These are phyloP conservation scores for Picochlorum sp. DNA, from an alignment of 139 green algal genomes.

Conservation along the genomic window DNA sequence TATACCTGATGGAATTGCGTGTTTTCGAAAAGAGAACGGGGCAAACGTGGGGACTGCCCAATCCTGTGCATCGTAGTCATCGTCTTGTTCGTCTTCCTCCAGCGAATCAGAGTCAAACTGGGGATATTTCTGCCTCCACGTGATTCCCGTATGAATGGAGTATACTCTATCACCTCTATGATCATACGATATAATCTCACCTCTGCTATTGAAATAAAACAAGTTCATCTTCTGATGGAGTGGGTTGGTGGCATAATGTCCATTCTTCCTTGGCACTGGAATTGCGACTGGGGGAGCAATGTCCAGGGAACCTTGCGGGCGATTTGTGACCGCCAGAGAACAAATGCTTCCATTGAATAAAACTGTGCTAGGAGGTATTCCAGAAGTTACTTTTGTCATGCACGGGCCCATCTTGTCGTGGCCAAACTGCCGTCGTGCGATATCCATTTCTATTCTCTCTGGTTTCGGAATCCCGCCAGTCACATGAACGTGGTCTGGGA, in stretches of 20 bases:
- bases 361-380: slow-evolving; percentile 55
- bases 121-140: neutral
- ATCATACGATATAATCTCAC: slow-evolving; percentile 64
- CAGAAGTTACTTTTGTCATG: slow-evolving; percentile 42
- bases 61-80: slow-evolving; percentile 1
- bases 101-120: neutral
- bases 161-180: slow-evolving; percentile 42
- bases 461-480: slow-evolving; percentile 21
- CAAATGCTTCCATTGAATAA: slow-evolving; percentile 84
- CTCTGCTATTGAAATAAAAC: slow-evolving; percentile 68
- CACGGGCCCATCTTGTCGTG: slow-evolving; percentile 1
- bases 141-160: slow-evolving; percentile 33
- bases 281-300: slow-evolving; percentile 67
- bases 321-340: slow-evolving; percentile 7
- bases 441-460: neutral
- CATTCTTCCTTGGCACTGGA: slow-evolving; percentile 46
- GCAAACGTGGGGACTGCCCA: slow-evolving; percentile 51
- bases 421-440: neutral
- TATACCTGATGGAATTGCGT: slow-evolving; percentile 46
- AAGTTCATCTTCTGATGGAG: slow-evolving; percentile 34
- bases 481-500: slow-evolving; percentile 81
- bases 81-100: slow-evolving; percentile 8
- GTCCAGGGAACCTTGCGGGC: slow-evolving; percentile 5
- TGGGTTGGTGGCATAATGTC: slow-evolving; percentile 31
- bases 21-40: slow-evolving; percentile 50